Evolutionary conservation across 1,284 basidiomycete genomes (phyloP).

Genomic region (Inonotus hispidus): DNA sequence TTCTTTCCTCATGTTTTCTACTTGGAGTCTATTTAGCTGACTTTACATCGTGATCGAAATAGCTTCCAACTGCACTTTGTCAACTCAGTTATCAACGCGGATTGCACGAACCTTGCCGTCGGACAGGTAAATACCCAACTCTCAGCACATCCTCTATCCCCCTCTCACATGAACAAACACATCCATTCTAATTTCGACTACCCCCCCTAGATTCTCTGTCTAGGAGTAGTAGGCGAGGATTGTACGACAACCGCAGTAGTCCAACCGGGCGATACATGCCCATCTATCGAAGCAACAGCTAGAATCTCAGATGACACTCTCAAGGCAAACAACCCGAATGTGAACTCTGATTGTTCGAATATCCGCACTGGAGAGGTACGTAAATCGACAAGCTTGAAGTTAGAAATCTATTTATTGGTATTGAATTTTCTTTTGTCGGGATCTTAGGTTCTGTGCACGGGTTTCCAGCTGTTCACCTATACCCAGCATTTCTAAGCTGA

Average conservation of each 20-base stretch:
- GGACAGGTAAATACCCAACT: conserved; percentile 30
- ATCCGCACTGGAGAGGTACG: conserved; percentile 40
- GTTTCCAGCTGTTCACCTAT: conserved; percentile 10
- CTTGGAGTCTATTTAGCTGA: not conserved
- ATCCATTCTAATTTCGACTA: not conserved
- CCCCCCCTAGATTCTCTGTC: conserved; percentile 32
- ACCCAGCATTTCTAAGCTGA: not conserved
- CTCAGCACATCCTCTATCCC: not conserved
- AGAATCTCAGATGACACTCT: conserved; percentile 38
- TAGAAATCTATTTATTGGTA: no score
- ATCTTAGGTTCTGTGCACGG: conserved; percentile 13
- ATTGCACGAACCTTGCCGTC: conserved; percentile 39
- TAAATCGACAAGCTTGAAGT: no score
- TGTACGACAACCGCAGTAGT: conserved; percentile 38
- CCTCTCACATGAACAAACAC: not conserved
- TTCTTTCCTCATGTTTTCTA: not conserved
- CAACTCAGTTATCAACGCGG: conserved; percentile 35
- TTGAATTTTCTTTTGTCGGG: not conserved
- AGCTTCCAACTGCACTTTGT: conserved; percentile 44
- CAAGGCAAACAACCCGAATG: conserved; percentile 49
- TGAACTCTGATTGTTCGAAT: conserved; percentile 43
- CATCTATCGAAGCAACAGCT: conserved; percentile 30
- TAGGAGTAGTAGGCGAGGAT: conserved; percentile 39
- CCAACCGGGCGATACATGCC: conserved; percentile 37
- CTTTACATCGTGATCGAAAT: not conserved